These are phyloP conservation scores for Leptographium lundbergii DNA, from an alignment of 2,329 filamentous ascomycete species.

Conservation along the genomic window DNA sequence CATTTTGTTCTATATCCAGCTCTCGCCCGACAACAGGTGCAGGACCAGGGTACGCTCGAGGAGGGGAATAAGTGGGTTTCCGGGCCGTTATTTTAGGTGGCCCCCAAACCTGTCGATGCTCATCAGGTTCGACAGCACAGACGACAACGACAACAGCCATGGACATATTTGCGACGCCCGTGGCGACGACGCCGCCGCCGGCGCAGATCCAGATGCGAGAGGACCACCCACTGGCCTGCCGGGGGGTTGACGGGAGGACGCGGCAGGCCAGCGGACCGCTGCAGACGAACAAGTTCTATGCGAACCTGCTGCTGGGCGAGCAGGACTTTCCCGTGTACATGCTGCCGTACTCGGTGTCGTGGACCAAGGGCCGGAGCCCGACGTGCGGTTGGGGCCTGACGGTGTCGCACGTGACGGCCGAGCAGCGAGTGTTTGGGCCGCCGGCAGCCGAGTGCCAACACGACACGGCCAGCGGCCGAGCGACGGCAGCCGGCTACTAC, in stretches of 20 bases:
- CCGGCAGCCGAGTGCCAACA: constrained; percentile 20
- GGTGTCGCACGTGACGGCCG: constrained; percentile 59
- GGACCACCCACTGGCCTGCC: constrained; percentile 46
- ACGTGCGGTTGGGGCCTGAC: constrained; percentile 64
- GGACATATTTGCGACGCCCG: constrained; percentile 44
- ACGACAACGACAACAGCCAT: constrained; percentile 1
- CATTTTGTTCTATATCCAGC: too few relatives aligned
- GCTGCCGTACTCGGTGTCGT: constrained; percentile 60
- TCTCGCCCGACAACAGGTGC: too few relatives aligned
- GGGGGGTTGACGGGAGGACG: constrained; percentile 26
- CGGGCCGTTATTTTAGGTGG: not conserved
- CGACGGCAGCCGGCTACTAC: constrained; percentile 53
- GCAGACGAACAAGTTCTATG: constrained; percentile 70
- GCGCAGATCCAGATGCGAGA: constrained; percentile 30
- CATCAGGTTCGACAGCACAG: not conserved
- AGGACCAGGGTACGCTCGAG: too few relatives aligned
- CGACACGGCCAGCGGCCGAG: constrained; percentile 9
- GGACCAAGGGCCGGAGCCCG: constrained; percentile 50
- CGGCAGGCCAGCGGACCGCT: constrained; percentile 32
- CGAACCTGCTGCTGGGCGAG: constrained; percentile 65
- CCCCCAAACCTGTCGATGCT: too few relatives aligned
- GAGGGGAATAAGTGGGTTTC: not conserved
- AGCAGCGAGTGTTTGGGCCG: constrained; percentile 55
- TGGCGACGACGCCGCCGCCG: constrained; percentile 39
- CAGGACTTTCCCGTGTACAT: constrained; percentile 61